Conservation (phyloP, 805 yeast species). For the Candida nitratophila region DNA sequence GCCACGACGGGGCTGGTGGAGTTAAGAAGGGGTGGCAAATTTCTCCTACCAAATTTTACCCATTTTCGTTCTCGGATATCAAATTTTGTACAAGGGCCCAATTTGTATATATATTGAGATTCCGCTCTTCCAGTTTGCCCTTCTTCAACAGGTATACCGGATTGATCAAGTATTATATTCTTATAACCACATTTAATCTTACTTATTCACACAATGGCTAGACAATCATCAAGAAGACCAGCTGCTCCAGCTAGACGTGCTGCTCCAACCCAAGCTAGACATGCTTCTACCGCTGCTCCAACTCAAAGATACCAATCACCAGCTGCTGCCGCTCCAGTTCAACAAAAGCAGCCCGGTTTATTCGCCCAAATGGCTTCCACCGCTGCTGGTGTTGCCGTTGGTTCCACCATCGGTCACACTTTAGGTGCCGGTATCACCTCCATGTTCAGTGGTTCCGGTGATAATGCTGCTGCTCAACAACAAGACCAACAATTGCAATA, state of each 20-base stretch:
- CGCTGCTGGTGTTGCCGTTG: constrained; percentile 99
- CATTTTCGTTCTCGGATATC: not conserved
- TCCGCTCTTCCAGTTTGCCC: no score
- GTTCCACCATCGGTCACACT: constrained; percentile 95
- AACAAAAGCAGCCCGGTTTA: constrained; percentile 69
- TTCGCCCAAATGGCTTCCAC: constrained; percentile 98
- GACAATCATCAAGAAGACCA: constrained; percentile 32
- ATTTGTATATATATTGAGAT: no score
- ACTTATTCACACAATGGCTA: constrained; percentile 18
- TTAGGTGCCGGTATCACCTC: constrained; percentile 90
- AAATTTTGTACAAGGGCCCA: not conserved
- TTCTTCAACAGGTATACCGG: no score
- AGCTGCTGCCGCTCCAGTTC: constrained; percentile 53
- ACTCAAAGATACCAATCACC: constrained; percentile 69
- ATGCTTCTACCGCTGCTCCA: constrained; percentile 35
- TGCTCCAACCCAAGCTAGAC: constrained; percentile 40
- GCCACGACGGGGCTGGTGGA: no score
- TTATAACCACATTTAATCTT: not conserved
- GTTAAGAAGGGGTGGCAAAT: not conserved
- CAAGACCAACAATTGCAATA: constrained; percentile 27
- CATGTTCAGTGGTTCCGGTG: constrained; percentile 76
- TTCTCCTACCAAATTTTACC: not conserved
- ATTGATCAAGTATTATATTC: no score
- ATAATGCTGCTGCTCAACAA: constrained; percentile 39
- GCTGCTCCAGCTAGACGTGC: constrained; percentile 37